Conservation (phyloP, 192 early-diverging fungal species). For the Kappamyces sp. region DNA sequence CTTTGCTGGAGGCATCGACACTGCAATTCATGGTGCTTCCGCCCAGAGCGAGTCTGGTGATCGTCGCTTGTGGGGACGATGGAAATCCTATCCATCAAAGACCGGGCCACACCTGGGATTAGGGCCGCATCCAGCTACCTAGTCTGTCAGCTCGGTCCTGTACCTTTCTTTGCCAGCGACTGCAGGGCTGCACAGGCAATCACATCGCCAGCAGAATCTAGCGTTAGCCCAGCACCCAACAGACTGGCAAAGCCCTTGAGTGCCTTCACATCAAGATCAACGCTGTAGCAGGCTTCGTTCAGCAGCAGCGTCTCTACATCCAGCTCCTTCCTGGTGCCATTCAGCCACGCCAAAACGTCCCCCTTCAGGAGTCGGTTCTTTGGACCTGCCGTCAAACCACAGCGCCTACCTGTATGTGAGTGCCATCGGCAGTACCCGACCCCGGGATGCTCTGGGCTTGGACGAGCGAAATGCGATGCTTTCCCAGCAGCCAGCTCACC, state of each 20-base stretch:
- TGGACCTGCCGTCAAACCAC: slow-evolving; percentile 16
- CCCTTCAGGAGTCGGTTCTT: slow-evolving; percentile 25
- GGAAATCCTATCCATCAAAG: no score
- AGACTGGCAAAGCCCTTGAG: no score
- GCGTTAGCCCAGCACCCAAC: not conserved
- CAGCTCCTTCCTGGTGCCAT: not conserved
- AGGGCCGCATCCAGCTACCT: no score
- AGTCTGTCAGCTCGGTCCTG: not conserved
- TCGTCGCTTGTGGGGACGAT: no score
- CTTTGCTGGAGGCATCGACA: not conserved
- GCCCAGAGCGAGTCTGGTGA: no score
- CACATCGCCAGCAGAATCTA: not conserved
- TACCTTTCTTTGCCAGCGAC: not conserved
- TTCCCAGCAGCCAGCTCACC: no score
- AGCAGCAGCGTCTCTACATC: not conserved
- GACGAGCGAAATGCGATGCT: no score
- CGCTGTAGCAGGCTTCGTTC: not conserved
- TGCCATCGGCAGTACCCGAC: not conserved
- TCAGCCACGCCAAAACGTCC: slow-evolving; percentile 16
- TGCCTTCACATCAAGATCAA: slow-evolving; percentile 5
- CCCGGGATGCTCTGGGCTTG: not conserved
- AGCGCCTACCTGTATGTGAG: not conserved
- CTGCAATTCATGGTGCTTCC: not conserved
- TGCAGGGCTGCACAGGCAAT: slow-evolving; percentile 2
- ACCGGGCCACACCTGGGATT: no score